Evolutionary conservation across 1,284 basidiomycete genomes (phyloP).

Genomic region (Entoloma clypeatum): DNA sequence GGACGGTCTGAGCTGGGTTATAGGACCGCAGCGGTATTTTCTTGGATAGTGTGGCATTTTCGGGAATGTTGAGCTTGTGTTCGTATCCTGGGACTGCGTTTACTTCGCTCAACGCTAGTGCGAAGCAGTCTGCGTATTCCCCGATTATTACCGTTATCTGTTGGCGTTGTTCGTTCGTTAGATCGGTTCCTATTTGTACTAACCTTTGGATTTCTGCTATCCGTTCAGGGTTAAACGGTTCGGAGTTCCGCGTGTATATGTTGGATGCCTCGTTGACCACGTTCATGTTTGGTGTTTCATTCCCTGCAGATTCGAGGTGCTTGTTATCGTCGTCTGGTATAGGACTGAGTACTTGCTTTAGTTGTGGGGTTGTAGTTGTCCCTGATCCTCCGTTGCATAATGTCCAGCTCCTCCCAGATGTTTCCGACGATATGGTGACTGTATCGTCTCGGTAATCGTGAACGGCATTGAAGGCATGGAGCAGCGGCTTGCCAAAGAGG

Average conservation of each 20-base stretch:
- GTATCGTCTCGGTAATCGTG: conserved; percentile 21
- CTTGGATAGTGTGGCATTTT: conserved; percentile 16
- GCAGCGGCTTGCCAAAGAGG: conserved; percentile 23
- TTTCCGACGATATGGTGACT: too few species aligned
- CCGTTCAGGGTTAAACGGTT: conserved; percentile 21
- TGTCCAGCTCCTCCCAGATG: too few species aligned
- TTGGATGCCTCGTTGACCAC: too few species aligned
- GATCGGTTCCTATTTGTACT: conserved; percentile 22
- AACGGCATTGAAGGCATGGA: conserved; percentile 15
- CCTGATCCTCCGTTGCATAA: too few species aligned
- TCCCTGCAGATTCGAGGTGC: too few species aligned
- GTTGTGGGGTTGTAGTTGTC: too few species aligned
- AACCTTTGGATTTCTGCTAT: conserved; percentile 19
- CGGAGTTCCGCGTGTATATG: too few species aligned
- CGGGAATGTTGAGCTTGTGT: conserved; percentile 23
- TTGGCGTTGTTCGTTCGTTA: conserved; percentile 8
- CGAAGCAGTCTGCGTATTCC: conserved; percentile 28
- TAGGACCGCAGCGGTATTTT: conserved; percentile 21
- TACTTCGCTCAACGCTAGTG: conserved; percentile 27
- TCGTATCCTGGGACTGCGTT: conserved; percentile 18
- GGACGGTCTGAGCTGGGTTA: conserved; percentile 24
- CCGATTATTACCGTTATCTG: conserved; percentile 15
- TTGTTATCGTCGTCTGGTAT: too few species aligned
- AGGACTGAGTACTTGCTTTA: too few species aligned
- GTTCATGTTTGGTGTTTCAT: too few species aligned